Evolutionary conservation across 306 rosid genomes (phyloP), one percentile per base, ranked within the genome.

Genomic region (Lathyrus sativus): DNA sequence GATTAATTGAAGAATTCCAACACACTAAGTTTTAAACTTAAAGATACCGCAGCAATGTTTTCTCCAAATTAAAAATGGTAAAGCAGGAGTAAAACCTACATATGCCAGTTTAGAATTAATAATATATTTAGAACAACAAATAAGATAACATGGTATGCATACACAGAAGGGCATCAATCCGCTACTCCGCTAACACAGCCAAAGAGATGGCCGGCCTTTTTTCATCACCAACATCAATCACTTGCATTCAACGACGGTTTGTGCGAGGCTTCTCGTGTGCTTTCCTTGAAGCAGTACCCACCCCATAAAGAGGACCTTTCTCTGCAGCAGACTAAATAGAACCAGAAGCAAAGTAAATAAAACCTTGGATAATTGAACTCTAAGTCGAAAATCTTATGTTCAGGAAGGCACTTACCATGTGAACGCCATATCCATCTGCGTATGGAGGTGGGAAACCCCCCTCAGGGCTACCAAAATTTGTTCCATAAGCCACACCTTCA

Each of bases 401-500:
- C 14, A 64, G 70, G 62, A 73, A n/a, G 53, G n/a, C 39, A 62
- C 85, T 62, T 85, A 91, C 97, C 89, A 76, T 29, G 77, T 83
- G 91, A 78, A 71, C 63, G 9, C 93, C 88, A 85, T 91, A 86
- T 72, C 82, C 84, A 74, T 88, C 96, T 38, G 83, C 74, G 59
- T 85, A 91, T 43, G 87, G 82, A 69, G 84, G 57, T 33, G 87
- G 80, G 60, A 76, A 83, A 66, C 72, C 74, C 9, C 87, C 80
- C 19, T 88, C 88, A 45, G 88, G 67, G 66, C 81, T 77, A 64
- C 87, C 81, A 78, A 60, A 86, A 54, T 74, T 79, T 70, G 88
- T 83, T 64, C 93, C 93, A 66, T 88, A 91, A 44, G 90, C 74
- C 46, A 82, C 91, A 68, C 90, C 96, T 88, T 59, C 62, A 75